Evolutionary conservation across 2,329 filamentous ascomycete species (phyloP).

Genomic region (Trichoderma asperellum): DNA sequence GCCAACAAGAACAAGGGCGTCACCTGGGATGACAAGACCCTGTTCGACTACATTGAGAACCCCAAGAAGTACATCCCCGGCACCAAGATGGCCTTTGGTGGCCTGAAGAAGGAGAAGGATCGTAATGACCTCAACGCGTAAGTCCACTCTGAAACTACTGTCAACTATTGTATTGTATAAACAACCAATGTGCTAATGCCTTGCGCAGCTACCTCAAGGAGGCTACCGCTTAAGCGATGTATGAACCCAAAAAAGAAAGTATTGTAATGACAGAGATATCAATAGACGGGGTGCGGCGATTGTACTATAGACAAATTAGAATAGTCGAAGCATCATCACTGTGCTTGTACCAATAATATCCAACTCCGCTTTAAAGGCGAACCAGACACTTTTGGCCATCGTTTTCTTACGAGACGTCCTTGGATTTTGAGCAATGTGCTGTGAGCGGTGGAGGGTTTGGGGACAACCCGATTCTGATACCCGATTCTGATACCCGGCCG

Average conservation of each 20-base stretch:
- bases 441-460: neutral
- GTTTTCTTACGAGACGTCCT: neutral
- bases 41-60: conserved; percentile 99
- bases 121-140: conserved; percentile 98
- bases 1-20: conserved; percentile 99
- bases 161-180: neutral
- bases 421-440: neutral
- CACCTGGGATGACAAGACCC: conserved; percentile 80
- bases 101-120: conserved; percentile 99
- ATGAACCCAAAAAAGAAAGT: conserved; percentile 28
- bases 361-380: conserved; percentile 43
- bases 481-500: no score
- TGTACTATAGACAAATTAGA: conserved; percentile 48
- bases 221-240: conserved; percentile 63
- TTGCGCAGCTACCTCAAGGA: conserved; percentile 66
- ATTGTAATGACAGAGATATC: conserved; percentile 43
- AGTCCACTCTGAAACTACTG: conserved; percentile 43
- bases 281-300: conserved; percentile 45
- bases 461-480: neutral
- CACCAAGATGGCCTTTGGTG: conserved; percentile 99
- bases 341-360: conserved; percentile 41
- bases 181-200: conserved; percentile 34
- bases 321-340: conserved; percentile 37
- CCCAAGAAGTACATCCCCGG: conserved; percentile 99
- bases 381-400: neutral